Base-by-base conservation (phyloP, 306 rosid genomes). In the Corylus avellana region DNA sequence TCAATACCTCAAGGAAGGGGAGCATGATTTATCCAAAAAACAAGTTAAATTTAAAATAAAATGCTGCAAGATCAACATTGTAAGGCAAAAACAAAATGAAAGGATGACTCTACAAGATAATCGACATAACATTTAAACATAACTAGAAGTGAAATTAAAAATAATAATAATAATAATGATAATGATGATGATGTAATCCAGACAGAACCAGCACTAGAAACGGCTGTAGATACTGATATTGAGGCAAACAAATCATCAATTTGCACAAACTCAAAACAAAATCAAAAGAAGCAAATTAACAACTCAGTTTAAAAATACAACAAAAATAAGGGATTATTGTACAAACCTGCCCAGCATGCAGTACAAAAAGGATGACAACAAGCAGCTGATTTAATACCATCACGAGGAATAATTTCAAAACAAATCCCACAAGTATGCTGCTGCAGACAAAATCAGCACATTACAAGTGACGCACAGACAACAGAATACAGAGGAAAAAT, bases 361-460 rank as follows among this genome's bases (percentile, higher is more conserved):
- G 72, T 74, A 79, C 98, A 93, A 75, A 77, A 93, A 55, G 94
- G 91, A 84, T 93, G 98, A 25, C 95, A 92, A 89, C 97, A 93
- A 44, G 87, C 87, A 66, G 86, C 87, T 78, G 88, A 87, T 80
- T 81, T 83, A 71, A 87, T 87, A 82, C 74, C 79, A 39, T 83
- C 81, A 70, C 27, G 75, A 76, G 88, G 86, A 85, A 77, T 81
- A 50, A 74, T 78, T 61, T 91, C 97, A 70, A 93, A 90, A 82
- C 98, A 93, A 81, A 93, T 91, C 50, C 91, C 95, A 75, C 97
- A 93, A 20, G 85, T 86, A 68, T 84, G 86, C 95, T 88, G 87
- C 56, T 77, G 62, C 35, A 75, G 13, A 69, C 50, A 59, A n/a
- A 59, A 27, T 70, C 14, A 44, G 3, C 51, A 59, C 70, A 59